These are phyloP conservation scores for Prunus mume DNA, from an alignment of 306 rosid species.

Conservation along the genomic window DNA sequence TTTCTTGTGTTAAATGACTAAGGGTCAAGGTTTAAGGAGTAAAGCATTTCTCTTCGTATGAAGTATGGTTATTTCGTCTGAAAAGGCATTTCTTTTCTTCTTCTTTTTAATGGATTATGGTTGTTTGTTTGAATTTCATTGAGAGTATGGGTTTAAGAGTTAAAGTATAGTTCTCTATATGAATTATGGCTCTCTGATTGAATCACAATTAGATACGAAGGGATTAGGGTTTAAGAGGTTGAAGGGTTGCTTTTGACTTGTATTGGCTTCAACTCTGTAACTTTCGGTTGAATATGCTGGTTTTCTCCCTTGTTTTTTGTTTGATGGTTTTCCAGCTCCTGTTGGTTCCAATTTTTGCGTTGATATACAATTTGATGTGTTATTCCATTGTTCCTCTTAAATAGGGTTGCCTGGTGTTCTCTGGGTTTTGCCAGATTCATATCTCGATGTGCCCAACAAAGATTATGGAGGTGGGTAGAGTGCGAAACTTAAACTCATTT, in stretches of 20 bases:
- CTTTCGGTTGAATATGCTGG: not conserved
- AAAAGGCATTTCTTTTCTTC: not conserved
- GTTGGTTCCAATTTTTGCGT: not conserved
- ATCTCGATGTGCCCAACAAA: slow-evolving; percentile 83
- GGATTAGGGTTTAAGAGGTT: not conserved
- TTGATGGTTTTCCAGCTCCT: not conserved
- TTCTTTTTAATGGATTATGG: not conserved
- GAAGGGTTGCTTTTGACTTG: not conserved
- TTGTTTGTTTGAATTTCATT: slow-evolving; percentile 15
- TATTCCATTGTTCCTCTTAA: slow-evolving; percentile 11
- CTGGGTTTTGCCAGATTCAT: slow-evolving; percentile 97
- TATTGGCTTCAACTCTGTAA: not conserved
- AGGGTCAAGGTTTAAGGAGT: slow-evolving; percentile 11
- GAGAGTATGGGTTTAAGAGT: slow-evolving; percentile 3
- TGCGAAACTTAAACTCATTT: not conserved
- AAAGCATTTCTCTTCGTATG: too few species aligned
- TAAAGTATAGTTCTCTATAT: not conserved
- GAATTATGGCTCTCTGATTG: not conserved
- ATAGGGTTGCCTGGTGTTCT: slow-evolving; percentile 72
- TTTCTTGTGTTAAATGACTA: not conserved
- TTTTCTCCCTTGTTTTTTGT: not conserved
- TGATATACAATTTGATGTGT: slow-evolving; percentile 5
- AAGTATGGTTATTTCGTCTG: too few species aligned
- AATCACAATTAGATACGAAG: not conserved
- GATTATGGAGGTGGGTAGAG: slow-evolving; percentile 79